phyloP scores from a whole-genome alignment of 2,329 filamentous ascomycete genomes.

The Curvularia spicifera region DNA sequence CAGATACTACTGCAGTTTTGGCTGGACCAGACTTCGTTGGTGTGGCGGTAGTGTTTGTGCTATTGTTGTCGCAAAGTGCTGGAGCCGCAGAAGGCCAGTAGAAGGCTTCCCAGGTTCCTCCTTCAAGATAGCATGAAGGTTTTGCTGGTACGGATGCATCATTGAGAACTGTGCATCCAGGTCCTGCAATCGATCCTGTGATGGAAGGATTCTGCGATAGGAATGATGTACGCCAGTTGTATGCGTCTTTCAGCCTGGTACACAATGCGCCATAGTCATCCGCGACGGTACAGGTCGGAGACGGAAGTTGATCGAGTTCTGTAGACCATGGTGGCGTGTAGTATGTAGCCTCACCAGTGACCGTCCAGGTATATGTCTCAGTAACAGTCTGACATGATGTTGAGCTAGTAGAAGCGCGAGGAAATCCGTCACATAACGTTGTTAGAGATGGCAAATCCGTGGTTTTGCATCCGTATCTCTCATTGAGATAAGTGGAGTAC shows the following conservation, averaged over 20 bases:
- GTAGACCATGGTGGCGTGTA: background rate
- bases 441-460: background rate
- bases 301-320: background rate
- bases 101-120: too few relatives aligned
- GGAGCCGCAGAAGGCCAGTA: too few relatives aligned
- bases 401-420: conserved; percentile 1
- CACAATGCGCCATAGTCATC: background rate
- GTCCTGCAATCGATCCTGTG: too few relatives aligned
- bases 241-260: background rate
- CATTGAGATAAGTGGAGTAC: background rate
- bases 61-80: too few relatives aligned
- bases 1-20: too few relatives aligned
- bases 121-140: too few relatives aligned
- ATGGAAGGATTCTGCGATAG: too few relatives aligned
- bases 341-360: background rate
- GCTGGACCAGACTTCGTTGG: too few relatives aligned
- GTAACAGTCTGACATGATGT: background rate
- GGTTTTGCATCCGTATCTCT: background rate
- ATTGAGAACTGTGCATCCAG: too few relatives aligned
- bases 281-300: background rate
- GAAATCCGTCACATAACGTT: background rate
- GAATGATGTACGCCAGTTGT: too few relatives aligned
- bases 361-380: background rate
- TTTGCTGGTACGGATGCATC: too few relatives aligned
- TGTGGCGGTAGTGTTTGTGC: too few relatives aligned